Percentiles rank a stretch among this genome's conserved stretches.
Conservation (phyloP, 345 rosid species). For the thale cress (Arabidopsis thaliana) region DNA sequence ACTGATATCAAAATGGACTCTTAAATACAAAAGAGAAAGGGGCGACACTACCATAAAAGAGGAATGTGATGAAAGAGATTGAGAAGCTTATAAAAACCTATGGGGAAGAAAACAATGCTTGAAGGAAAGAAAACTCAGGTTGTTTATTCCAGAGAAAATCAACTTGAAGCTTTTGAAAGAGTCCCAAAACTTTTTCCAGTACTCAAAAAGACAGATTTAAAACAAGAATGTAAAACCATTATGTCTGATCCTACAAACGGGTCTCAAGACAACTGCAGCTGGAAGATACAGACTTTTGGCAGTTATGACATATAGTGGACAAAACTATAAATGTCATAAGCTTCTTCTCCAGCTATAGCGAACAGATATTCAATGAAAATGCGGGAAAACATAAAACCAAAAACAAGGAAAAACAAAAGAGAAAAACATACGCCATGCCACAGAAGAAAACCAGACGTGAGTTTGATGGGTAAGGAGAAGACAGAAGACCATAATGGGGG, state of each 20-base stretch:
- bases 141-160: background rate
- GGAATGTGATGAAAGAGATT: background rate
- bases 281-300: slow-evolving; percentile 21
- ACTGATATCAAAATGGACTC: background rate
- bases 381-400: background rate
- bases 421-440: slow-evolving; percentile 2
- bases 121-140: slow-evolving; percentile 8
- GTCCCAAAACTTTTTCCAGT: background rate
- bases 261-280: slow-evolving; percentile 31
- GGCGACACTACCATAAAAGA: background rate
- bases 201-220: background rate
- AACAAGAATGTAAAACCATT: slow-evolving; percentile 28
- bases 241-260: slow-evolving; percentile 27
- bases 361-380: slow-evolving; percentile 24
- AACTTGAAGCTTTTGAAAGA: slow-evolving; percentile 1
- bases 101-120: background rate
- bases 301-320: slow-evolving; percentile 24
- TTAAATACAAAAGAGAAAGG: background rate
- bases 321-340: slow-evolving; percentile 19
- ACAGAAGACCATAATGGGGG: background rate
- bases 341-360: background rate
- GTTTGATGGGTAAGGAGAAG: slow-evolving; percentile 18
- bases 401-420: background rate
- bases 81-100: background rate
- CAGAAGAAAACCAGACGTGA: slow-evolving; percentile 3